Percentiles rank a stretch among this genome's conserved stretches.
phyloP scores from a whole-genome alignment of 305 asterid species.

The Fraxinus dipetala region DNA sequence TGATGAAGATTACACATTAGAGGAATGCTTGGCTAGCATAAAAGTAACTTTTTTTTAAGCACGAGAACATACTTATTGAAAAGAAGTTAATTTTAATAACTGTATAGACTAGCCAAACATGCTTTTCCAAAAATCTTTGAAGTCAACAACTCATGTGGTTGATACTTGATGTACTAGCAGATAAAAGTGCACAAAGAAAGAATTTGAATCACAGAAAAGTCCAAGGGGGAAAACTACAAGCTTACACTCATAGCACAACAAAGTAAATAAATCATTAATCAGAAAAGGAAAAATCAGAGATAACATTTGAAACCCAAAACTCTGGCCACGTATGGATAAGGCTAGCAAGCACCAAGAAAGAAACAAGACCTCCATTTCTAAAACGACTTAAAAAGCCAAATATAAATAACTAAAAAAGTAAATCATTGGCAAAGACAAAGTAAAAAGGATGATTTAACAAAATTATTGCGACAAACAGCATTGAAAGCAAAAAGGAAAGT shows the following conservation, averaged over 20 bases:
- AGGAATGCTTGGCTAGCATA: not conserved
- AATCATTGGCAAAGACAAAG: not conserved
- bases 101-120: not conserved
- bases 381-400: not conserved
- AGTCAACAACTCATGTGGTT: constrained; percentile 30
- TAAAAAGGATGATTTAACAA: not conserved
- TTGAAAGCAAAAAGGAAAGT: not conserved
- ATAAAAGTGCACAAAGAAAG: constrained; percentile 22
- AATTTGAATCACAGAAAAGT: constrained; percentile 37
- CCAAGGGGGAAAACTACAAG: constrained; percentile 46
- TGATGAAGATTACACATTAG: constrained; percentile 40
- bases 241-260: not conserved
- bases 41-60: not conserved
- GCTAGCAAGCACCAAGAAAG: constrained; percentile 22
- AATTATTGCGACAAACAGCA: not conserved
- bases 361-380: constrained; percentile 19
- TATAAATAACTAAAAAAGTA: not conserved
- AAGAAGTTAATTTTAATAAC: not conserved
- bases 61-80: not conserved
- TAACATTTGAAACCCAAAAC: constrained; percentile 23
- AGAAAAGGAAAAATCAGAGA: constrained; percentile 33
- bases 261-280: constrained; percentile 18
- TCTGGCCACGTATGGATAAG: constrained; percentile 49
- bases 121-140: constrained; percentile 29
- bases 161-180: constrained; percentile 26